These are phyloP conservation scores for Fraxinus sp. DNA, from an alignment of 305 asterid species.

Conservation along the genomic window DNA sequence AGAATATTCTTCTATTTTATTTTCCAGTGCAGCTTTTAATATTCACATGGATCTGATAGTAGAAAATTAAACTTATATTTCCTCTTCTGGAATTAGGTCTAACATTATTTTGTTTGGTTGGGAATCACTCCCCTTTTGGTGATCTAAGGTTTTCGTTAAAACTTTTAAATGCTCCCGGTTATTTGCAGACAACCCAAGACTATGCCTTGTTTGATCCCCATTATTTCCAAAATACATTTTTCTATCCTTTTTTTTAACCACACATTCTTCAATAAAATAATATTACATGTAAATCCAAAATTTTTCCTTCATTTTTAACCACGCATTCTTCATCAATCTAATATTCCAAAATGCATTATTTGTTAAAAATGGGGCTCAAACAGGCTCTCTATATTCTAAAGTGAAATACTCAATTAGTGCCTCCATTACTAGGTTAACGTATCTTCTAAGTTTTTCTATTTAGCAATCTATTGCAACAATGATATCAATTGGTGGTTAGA, in stretches of 20 bases:
- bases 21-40: not conserved
- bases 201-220: not conserved
- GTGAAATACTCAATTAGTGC: not conserved
- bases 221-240: not conserved
- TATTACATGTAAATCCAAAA: not conserved
- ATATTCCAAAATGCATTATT: not conserved
- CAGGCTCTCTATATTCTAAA: not conserved
- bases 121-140: not conserved
- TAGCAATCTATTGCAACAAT: constrained; percentile 2
- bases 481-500: not conserved
- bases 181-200: not conserved
- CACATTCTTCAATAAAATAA: not conserved
- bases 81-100: constrained; percentile 5
- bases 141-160: not conserved
- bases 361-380: not conserved
- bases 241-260: not conserved
- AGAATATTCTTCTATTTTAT: not conserved
- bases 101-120: not conserved
- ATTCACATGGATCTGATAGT: not conserved
- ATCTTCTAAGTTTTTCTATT: not conserved
- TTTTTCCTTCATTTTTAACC: not conserved
- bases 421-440: not conserved
- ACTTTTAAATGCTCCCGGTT: not conserved
- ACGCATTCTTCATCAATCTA: not conserved
- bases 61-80: not conserved